Base-by-base conservation (phyloP, 768 basidiomycete genomes). In the Mycena pura region DNA sequence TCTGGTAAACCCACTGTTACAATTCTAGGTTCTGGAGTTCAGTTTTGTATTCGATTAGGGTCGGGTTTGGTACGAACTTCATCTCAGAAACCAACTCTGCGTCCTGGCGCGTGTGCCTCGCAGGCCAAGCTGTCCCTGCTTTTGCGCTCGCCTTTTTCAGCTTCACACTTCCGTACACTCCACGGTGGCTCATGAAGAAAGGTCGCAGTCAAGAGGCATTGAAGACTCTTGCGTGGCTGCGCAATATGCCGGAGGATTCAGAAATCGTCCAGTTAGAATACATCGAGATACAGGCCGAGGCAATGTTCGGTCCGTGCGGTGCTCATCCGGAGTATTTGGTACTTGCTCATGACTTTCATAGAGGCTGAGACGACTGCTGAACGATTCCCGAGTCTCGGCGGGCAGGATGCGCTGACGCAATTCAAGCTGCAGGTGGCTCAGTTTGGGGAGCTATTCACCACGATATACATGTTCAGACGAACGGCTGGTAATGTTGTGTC, bases 151-250 rank as follows among this genome's bases (percentile, higher is more conserved):
- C 65, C 5, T 9, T 67, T 29, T 64, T 71, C 40, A 70, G 64
- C 28, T 59, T 70, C 38, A 70, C 77, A 44, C 70, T 80, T 67
- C 79, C 79, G 21, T 78, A 75, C 51, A 80, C 80, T 19, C 80
- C 80, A 19, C 74, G 80, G 48, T 81, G 80, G 76, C 67, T 80
- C 34, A 73, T 75, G 60, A 74, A 76, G 49, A 71, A 74, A 65
- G 76, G 76, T 0, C 74, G 76, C 7, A 71, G 72, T 44, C 68
- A 67, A 6, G 78, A 81, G 39, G 77, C 78, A 7, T 51, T 76
- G 22, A 47, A 63, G 14, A 76, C 74, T 2, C 55, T 80, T 9
- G 73, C 76, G 3, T 68, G 69, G 58, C 60, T 80, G 32, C 76
- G 79, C 56, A 71, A 70, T 29, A 74, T 72, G 41, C 70, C 74